Evolutionary conservation across 106 monocot genomes (phyloP).

Genomic region (Allium sativum): DNA sequence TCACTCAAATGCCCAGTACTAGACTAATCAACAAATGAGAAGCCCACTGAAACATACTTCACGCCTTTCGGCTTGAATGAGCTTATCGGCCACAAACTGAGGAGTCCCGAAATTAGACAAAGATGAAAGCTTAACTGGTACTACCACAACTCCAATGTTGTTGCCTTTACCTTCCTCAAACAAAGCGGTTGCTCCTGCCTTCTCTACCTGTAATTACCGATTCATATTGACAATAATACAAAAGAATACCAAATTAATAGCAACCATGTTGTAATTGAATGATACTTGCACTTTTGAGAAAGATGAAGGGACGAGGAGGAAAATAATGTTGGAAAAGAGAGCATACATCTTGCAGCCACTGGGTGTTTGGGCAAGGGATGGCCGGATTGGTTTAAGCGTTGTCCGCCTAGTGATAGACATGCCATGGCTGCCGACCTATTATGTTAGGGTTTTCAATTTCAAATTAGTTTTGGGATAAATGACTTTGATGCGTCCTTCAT

Average conservation of each 20-base stretch:
- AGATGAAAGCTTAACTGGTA: slow-evolving; percentile 50
- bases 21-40: no score
- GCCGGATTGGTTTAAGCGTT: no score
- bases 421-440: no score
- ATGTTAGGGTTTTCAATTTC: no score
- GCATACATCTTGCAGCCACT: no score
- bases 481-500: no score
- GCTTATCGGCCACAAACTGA: slow-evolving; percentile 90
- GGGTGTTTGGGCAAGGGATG: no score
- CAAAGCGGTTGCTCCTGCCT: slow-evolving; percentile 78
- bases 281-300: slow-evolving; percentile 11
- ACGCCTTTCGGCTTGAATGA: slow-evolving; percentile 67
- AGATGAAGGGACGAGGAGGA: slow-evolving; percentile 17
- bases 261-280: background rate
- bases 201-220: slow-evolving; percentile 55
- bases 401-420: no score
- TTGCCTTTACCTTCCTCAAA: slow-evolving; percentile 62
- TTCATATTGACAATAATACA: background rate
- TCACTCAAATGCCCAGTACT: no score
- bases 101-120: slow-evolving; percentile 79
- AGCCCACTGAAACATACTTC: slow-evolving; percentile 26
- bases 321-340: no score
- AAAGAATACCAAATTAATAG: no score
- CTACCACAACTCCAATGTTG: slow-evolving; percentile 83
- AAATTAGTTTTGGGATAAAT: no score